Conservation (phyloP, 345 rosid species). For the Ceriops decandra region DNA sequence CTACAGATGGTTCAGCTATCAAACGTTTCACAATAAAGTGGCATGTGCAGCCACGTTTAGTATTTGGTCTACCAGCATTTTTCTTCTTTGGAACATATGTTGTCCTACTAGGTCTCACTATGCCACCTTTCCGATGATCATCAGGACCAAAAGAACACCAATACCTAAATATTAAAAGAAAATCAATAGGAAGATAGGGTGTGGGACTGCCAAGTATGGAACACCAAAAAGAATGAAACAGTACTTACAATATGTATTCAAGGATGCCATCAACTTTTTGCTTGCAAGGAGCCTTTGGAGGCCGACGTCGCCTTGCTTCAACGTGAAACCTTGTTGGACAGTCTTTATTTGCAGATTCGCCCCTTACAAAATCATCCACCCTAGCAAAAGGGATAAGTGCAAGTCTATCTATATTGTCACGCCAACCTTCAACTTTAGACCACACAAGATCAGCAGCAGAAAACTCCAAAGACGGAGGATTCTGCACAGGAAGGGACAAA, state of each 20-base stretch:
- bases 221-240: conserved; percentile 12
- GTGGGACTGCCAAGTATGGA: neutral
- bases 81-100: conserved; percentile 76
- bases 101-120: conserved; percentile 81
- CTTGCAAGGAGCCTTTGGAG: conserved; percentile 53
- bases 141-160: conserved; percentile 99
- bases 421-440: conserved; percentile 96
- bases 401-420: conserved; percentile 82
- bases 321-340: conserved; percentile 95
- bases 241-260: conserved; percentile 87
- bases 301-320: conserved; percentile 79
- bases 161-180: conserved; percentile 51
- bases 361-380: conserved; percentile 91
- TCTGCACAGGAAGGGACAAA: conserved; percentile 85
- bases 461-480: conserved; percentile 74
- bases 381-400: conserved; percentile 87
- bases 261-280: conserved; percentile 93
- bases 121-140: conserved; percentile 85
- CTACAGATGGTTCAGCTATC: conserved; percentile 84
- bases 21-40: conserved; percentile 94
- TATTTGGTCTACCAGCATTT: conserved; percentile 90
- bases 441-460: conserved; percentile 74
- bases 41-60: conserved; percentile 94
- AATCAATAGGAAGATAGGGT: conserved; percentile 8
- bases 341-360: conserved; percentile 74